Percentiles rank a stretch among this genome's conserved stretches.
Conservation (phyloP, 768 basidiomycete genomes). For the Mycena sanguinolenta region DNA sequence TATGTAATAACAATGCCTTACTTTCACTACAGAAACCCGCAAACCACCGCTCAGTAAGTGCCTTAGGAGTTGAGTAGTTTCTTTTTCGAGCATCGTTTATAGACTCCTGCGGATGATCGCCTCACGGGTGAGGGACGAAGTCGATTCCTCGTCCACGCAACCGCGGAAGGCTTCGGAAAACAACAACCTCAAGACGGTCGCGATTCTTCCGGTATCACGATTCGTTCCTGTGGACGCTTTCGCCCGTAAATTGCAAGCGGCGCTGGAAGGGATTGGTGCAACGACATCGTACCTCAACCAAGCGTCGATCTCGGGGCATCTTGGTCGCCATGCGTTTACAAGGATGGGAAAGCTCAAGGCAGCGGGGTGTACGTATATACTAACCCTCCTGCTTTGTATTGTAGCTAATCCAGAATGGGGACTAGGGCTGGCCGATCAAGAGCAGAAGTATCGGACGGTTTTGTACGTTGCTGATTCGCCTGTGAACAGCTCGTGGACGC, state of each 20-base stretch:
- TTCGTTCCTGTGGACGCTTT: constrained; percentile 92
- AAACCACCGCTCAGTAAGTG: constrained; percentile 85
- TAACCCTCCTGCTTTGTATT: background rate
- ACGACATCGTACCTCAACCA: constrained; percentile 95
- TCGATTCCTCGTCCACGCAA: constrained; percentile 70
- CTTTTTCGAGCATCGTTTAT: background rate
- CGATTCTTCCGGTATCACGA: constrained; percentile 88
- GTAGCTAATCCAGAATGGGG: constrained; percentile 10
- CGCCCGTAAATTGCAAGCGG: constrained; percentile 87
- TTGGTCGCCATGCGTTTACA: constrained; percentile 95
- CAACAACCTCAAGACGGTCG: constrained; percentile 96
- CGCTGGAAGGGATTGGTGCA: constrained; percentile 94
- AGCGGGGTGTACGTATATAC: constrained; percentile 53
- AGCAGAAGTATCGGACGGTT: constrained; percentile 93
- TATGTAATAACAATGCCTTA: constrained; percentile 1
- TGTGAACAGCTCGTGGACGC: constrained; percentile 96
- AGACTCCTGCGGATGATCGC: constrained; percentile 92
- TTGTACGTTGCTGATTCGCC: constrained; percentile 97
- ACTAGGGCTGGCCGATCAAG: constrained; percentile 91
- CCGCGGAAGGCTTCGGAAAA: constrained; percentile 72
- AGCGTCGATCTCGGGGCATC: constrained; percentile 89
- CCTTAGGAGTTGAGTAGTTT: background rate
- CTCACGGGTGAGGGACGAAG: constrained; percentile 87
- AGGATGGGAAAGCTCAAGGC: constrained; percentile 98
- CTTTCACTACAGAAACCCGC: constrained; percentile 71